Conservation (phyloP, 768 basidiomycete species). For the Russula griseocarnosa region DNA sequence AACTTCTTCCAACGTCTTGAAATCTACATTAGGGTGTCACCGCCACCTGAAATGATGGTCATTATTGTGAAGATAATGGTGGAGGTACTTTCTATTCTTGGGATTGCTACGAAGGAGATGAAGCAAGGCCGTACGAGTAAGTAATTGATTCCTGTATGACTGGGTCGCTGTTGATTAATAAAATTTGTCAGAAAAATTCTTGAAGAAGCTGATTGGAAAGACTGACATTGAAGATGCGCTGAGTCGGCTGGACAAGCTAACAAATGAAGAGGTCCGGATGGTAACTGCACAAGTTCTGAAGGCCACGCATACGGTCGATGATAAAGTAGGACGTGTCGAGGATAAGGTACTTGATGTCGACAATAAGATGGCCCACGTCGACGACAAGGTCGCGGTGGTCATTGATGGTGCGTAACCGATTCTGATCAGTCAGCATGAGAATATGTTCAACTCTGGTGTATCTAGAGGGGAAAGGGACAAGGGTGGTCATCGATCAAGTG, state of each 20-base stretch:
- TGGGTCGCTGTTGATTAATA: not conserved
- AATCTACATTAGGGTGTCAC: not conserved
- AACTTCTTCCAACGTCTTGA: not conserved
- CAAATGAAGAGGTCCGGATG: not conserved
- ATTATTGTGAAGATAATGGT: not conserved
- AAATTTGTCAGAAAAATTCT: too few species aligned
- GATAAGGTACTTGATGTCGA: not conserved
- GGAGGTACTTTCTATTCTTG: not conserved
- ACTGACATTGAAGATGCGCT: too few species aligned
- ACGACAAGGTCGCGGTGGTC: not conserved
- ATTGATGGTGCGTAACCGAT: not conserved
- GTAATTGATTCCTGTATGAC: not conserved
- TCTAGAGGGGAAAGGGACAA: too few species aligned
- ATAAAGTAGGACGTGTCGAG: not conserved
- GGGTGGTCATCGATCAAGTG: not conserved
- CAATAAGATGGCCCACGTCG: not conserved
- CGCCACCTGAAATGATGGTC: not conserved
- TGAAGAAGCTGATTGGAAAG: too few species aligned
- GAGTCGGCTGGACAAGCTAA: not conserved
- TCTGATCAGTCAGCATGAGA: too few species aligned
- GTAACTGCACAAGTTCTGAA: not conserved
- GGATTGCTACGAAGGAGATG: not conserved
- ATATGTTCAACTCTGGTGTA: not conserved
- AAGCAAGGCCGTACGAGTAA: not conserved
- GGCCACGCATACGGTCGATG: not conserved